Conservation (phyloP, 2,329 filamentous ascomycete species). For the Xylariaceae sp. region DNA sequence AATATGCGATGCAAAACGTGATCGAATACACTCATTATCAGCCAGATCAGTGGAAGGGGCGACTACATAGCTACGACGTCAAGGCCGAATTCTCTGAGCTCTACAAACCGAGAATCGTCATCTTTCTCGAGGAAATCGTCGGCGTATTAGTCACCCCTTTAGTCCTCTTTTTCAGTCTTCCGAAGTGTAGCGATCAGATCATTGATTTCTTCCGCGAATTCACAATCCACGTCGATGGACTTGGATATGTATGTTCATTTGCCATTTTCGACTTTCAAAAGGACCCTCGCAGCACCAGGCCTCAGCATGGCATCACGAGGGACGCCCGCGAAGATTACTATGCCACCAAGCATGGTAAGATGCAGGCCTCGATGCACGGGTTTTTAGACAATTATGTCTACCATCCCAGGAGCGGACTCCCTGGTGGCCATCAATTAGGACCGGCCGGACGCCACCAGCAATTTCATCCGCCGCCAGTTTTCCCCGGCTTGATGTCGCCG, state of each 20-base stretch:
- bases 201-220: slow-evolving; percentile 99
- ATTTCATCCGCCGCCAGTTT: slow-evolving; percentile 76
- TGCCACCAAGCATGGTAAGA: slow-evolving; percentile 93
- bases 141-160: slow-evolving; percentile 92
- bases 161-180: slow-evolving; percentile 82
- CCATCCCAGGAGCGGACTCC: slow-evolving; percentile 69
- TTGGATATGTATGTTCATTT: slow-evolving; percentile 96
- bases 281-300: slow-evolving; percentile 55
- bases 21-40: slow-evolving; percentile 92
- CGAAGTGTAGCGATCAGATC: slow-evolving; percentile 86
- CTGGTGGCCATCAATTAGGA: slow-evolving; percentile 56
- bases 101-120: slow-evolving; percentile 89
- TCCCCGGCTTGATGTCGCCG: slow-evolving; percentile 71
- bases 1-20: slow-evolving; percentile 84
- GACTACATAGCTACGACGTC: slow-evolving; percentile 92
- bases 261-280: slow-evolving; percentile 97
- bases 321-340: slow-evolving; percentile 91
- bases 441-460: slow-evolving; percentile 57
- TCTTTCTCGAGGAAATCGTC: slow-evolving; percentile 89
- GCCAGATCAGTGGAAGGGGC: slow-evolving; percentile 83
- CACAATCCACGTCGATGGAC: slow-evolving; percentile 92
- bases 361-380: slow-evolving; percentile 95
- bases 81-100: slow-evolving; percentile 86
- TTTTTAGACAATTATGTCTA: slow-evolving; percentile 91
- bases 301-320: slow-evolving; percentile 43